These are phyloP conservation scores for Suillus tomentosus DNA, from an alignment of 768 basidiomycete genomes.

Conservation along the genomic window DNA sequence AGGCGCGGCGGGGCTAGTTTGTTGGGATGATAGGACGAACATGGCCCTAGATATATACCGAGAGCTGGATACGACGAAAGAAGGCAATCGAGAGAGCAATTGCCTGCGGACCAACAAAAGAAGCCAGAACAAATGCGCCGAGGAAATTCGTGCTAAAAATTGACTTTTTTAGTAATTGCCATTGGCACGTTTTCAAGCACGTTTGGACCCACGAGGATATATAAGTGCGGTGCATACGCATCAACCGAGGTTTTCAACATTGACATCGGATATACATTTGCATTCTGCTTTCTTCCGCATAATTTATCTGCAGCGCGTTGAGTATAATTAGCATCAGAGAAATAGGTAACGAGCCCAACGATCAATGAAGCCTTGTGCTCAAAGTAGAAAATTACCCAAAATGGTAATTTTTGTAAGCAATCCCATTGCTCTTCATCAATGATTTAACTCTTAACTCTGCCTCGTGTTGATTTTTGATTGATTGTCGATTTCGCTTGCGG, in stretches of 20 bases:
- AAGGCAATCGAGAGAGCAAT: constrained; percentile 14
- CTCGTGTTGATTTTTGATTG: not conserved
- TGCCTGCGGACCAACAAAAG: constrained; percentile 16
- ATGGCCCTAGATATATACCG: constrained; percentile 16
- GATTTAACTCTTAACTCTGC: not conserved
- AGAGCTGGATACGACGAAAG: not conserved
- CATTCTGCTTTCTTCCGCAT: not conserved
- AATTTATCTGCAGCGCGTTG: not conserved
- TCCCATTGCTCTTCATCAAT: not conserved
- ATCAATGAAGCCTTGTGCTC: not conserved
- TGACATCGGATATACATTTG: not conserved
- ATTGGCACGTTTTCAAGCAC: not conserved
- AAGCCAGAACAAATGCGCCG: constrained; percentile 1
- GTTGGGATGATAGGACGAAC: constrained; percentile 9
- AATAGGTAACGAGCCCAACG: not conserved
- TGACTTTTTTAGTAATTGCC: constrained; percentile 10
- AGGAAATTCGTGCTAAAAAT: constrained; percentile 9
- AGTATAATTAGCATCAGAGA: not conserved
- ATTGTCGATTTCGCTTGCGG: not conserved
- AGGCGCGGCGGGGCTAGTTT: constrained; percentile 4
- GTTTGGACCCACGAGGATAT: constrained; percentile 8
- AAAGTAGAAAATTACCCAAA: not conserved
- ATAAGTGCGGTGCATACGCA: not conserved
- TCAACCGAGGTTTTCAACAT: not conserved
- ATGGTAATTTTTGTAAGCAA: not conserved